Evolutionary conservation across 139 green algal genomes (phyloP), one percentile per base, ranked within the genome.

Genomic region (Coccomyxa sp.): DNA sequence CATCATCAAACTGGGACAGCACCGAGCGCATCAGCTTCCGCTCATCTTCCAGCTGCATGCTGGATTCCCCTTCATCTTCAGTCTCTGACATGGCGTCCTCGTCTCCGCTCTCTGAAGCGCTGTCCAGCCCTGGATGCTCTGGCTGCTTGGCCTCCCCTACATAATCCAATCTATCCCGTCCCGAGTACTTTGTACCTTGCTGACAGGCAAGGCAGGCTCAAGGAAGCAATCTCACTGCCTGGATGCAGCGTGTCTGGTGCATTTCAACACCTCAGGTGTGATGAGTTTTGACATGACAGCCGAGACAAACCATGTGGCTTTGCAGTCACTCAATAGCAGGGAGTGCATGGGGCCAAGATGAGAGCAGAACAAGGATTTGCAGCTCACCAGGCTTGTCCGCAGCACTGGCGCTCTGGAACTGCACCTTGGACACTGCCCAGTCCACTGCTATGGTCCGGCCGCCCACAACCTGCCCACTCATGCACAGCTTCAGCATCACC

Each of bases 401-500:
- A 64, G 50, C 18, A 31, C 18, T 22, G 27, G 39, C 38, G 24
- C 75, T 91, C 69, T 55, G 86, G 69, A 82, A 97, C 79, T 92
- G 74, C 7, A 68, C 75, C 85, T 98, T 98, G 27, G 86, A 68
- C 34, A 99, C 58, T 39, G 95, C 92, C 93, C 94, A 98, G 79
- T 99, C 95, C 35, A 95, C 93, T 8, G 91, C 94, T 24, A 99
- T 85, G 0, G 82, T 74, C 22, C 95, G 84, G 7, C 88, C 87
- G 27, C 79, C 64, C 37, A 98, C 64, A 38, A 86, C 78, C 82
- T 89, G 81, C 81, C 29, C 9, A 4, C 58, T 73, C 10, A n/a
- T n/a, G n/a, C n/a, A n/a, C n/a, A n/a, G n/a, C n/a, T n/a, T n/a
- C n/a, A n/a, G n/a, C n/a, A n/a, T n/a, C n/a, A n/a, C n/a, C n/a